Evolutionary conservation across 331 rosid genomes (phyloP).

Genomic region (Telfairia occidentalis): DNA sequence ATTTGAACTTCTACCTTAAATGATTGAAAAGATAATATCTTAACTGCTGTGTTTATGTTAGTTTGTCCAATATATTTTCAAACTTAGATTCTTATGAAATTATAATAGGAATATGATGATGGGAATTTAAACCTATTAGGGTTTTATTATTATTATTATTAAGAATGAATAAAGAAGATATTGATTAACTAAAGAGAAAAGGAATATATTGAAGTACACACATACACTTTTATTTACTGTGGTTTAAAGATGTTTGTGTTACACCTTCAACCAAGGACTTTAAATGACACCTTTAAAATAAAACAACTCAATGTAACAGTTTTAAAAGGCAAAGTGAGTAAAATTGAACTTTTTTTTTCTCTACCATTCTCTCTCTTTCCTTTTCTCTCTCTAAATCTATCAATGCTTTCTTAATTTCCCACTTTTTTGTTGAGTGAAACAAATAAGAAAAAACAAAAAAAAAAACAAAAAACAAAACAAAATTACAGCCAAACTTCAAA

Average conservation of each 20-base stretch:
- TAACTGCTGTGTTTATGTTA: no score
- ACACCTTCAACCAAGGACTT: conserved; percentile 12
- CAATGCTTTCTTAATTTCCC: not conserved
- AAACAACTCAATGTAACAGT: conserved; percentile 13
- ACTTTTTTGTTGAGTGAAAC: not conserved
- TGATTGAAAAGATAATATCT: no score
- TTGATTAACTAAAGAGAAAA: not conserved
- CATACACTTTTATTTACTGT: conserved; percentile 7
- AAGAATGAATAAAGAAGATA: not conserved
- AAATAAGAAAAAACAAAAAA: not conserved
- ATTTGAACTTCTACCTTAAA: no score
- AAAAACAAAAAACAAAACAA: not conserved
- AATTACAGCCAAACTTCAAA: no score
- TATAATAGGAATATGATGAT: not conserved
- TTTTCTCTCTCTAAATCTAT: not conserved
- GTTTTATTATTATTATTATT: no score
- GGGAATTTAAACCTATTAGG: not conserved
- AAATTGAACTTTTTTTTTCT: not conserved
- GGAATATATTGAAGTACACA: conserved; percentile 13
- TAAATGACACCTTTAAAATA: conserved; percentile 9
- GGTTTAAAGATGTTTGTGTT: conserved; percentile 11
- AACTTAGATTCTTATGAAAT: not conserved
- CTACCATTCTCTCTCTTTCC: not conserved
- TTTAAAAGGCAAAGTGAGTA: conserved; percentile 4
- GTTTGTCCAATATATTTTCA: no score